These are phyloP conservation scores for Pleurotus giganteus DNA, from an alignment of 768 basidiomycete genomes.

Conservation along the genomic window DNA sequence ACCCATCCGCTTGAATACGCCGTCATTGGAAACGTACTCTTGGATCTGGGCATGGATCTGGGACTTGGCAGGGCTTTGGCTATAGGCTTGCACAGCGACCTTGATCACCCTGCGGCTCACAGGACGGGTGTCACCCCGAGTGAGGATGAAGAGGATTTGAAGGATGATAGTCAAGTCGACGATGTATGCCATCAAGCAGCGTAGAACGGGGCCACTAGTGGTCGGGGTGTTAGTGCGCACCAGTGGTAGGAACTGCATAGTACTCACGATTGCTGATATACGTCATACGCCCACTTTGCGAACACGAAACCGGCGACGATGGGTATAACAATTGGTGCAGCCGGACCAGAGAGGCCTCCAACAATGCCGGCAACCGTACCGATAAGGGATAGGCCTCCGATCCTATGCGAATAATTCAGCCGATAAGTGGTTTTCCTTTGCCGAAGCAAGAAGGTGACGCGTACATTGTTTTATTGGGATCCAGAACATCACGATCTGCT, in stretches of 20 bases:
- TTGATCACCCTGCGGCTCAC: constrained; percentile 6
- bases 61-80: not conserved
- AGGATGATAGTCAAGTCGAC: constrained; percentile 23
- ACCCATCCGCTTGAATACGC: not conserved
- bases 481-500: not conserved
- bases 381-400: constrained; percentile 2
- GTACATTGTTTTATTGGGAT: constrained; percentile 3
- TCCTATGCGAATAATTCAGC: not conserved
- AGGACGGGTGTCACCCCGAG: not conserved
- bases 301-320: constrained; percentile 17
- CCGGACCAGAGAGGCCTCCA: constrained; percentile 13
- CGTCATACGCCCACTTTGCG: constrained; percentile 18
- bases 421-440: not conserved
- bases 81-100: not conserved
- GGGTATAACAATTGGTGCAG: constrained; percentile 19
- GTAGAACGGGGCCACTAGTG: constrained; percentile 8
- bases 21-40: not conserved
- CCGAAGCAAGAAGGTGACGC: not conserved
- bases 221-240: not conserved
- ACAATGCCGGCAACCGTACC: constrained; percentile 11
- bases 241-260: not conserved
- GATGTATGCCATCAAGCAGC: constrained; percentile 22
- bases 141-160: constrained; percentile 16
- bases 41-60: constrained; percentile 4
- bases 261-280: constrained; percentile 21